phyloP scores from a whole-genome alignment of 352 stramenopile species.

The Plasmopara viticola region DNA sequence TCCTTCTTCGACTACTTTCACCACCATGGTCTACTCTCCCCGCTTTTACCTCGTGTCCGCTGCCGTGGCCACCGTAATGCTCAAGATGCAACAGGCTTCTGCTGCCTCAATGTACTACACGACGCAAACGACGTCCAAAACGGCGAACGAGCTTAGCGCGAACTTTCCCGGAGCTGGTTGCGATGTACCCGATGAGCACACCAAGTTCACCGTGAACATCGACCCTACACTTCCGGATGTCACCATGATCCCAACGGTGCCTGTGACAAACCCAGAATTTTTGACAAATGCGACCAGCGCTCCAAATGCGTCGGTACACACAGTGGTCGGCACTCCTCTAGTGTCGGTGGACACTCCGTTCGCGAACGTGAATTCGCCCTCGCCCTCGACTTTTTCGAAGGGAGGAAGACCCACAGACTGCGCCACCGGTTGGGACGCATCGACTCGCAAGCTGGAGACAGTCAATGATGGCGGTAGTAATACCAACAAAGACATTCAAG shows the following conservation, averaged over 20 bases:
- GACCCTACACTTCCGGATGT: conserved; percentile 18
- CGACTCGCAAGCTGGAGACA: conserved; percentile 13
- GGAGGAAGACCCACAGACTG: conserved; percentile 11
- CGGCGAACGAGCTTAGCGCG: conserved; percentile 9
- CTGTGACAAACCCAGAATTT: conserved; percentile 14
- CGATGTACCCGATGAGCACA: conserved; percentile 16
- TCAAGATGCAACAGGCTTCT: conserved; percentile 9
- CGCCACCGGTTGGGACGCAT: conserved; percentile 19
- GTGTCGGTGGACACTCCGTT: conserved; percentile 10
- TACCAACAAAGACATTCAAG: conserved; percentile 18
- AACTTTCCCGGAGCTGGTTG: conserved; percentile 13
- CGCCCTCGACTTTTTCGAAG: neutral
- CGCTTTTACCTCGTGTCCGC: conserved; percentile 17
- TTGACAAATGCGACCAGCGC: conserved; percentile 19
- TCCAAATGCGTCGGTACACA: conserved; percentile 5
- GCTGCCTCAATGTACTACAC: conserved; percentile 19
- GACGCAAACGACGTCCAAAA: conserved; percentile 7
- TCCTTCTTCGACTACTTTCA: neutral
- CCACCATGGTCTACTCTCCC: conserved; percentile 21
- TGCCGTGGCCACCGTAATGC: conserved; percentile 11
- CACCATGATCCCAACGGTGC: conserved; percentile 18
- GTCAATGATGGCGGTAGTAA: conserved; percentile 7
- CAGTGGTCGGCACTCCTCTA: conserved; percentile 12
- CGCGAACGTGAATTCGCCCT: conserved; percentile 5
- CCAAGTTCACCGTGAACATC: conserved; percentile 12